These are phyloP conservation scores for Medicago ruthenica DNA, from an alignment of 306 rosid species.

Conservation along the genomic window DNA sequence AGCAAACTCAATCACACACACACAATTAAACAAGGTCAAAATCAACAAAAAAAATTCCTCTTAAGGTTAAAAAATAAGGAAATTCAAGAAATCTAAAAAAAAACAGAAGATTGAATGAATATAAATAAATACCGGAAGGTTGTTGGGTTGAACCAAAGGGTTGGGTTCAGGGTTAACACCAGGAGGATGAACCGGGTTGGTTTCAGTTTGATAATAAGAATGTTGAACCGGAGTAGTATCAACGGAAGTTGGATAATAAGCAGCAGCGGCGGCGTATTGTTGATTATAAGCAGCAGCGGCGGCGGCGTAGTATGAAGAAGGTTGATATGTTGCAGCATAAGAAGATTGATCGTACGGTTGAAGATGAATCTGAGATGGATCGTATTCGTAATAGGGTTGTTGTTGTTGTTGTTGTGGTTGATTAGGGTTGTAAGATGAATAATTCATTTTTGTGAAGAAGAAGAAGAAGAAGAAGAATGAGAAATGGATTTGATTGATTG, in stretches of 20 bases:
- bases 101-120: neutral
- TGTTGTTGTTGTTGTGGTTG: slow-evolving; percentile 30
- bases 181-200: slow-evolving; percentile 54
- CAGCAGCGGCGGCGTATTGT: slow-evolving; percentile 29
- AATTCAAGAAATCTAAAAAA: neutral
- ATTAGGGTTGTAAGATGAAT: slow-evolving; percentile 34
- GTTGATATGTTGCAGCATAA: slow-evolving; percentile 30
- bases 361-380: slow-evolving; percentile 50
- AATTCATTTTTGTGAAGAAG: slow-evolving; percentile 37
- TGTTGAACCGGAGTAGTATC: neutral
- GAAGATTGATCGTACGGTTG: slow-evolving; percentile 53
- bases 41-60: neutral
- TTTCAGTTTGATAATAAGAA: slow-evolving; percentile 40
- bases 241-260: slow-evolving; percentile 28
- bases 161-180: slow-evolving; percentile 46
- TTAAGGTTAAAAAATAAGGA: neutral
- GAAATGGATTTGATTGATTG: no score
- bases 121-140: slow-evolving; percentile 41
- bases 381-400: slow-evolving; percentile 39
- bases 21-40: slow-evolving; percentile 3
- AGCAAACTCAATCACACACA: slow-evolving; percentile 24
- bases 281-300: slow-evolving; percentile 29
- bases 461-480: neutral
- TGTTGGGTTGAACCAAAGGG: neutral
- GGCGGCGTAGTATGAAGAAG: slow-evolving; percentile 36